Conservation (phyloP, 768 basidiomycete species). For the Thelephora ganbajun region DNA sequence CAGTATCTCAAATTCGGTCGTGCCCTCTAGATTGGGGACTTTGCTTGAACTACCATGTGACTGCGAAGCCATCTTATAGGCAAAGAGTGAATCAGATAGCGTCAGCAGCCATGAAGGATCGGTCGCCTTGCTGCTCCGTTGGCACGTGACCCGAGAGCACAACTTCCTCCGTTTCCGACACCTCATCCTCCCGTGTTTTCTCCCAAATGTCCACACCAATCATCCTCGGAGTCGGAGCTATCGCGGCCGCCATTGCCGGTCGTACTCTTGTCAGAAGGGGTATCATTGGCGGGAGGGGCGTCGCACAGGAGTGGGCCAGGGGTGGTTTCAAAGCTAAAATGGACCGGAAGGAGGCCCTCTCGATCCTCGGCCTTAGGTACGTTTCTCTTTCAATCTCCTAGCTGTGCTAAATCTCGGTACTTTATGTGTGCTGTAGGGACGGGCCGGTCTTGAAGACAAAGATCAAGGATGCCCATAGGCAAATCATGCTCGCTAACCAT, state of each 20-base stretch:
- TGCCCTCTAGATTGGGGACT: not conserved
- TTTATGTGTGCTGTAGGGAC: slow-evolving; percentile 40
- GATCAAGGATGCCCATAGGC: slow-evolving; percentile 90
- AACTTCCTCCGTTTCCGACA: not conserved
- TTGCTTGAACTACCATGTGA: slow-evolving; percentile 20
- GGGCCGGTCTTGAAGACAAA: slow-evolving; percentile 56
- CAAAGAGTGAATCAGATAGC: not conserved
- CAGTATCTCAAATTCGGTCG: slow-evolving; percentile 62
- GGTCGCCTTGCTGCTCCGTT: not conserved
- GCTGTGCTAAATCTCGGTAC: not conserved
- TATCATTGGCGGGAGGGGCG: slow-evolving; percentile 39
- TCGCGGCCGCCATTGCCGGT: slow-evolving; percentile 64
- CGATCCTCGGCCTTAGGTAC: slow-evolving; percentile 85
- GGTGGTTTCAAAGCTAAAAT: slow-evolving; percentile 95
- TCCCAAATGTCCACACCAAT: slow-evolving; percentile 62
- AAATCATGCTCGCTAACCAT: slow-evolving; percentile 97
- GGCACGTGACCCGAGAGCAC: not conserved
- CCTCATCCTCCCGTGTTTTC: not conserved
- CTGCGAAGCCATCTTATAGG: slow-evolving; percentile 21
- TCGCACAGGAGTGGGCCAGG: slow-evolving; percentile 75
- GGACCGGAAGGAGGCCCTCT: slow-evolving; percentile 88
- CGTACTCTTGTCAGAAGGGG: slow-evolving; percentile 57
- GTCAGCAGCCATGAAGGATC: not conserved
- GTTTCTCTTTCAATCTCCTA: slow-evolving; percentile 18
- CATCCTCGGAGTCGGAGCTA: slow-evolving; percentile 62